A percentile compares a stretch with the other conserved stretches of the same genome.
Conservation (phyloP, 352 stramenopile species). For the Pythium biforme region DNA sequence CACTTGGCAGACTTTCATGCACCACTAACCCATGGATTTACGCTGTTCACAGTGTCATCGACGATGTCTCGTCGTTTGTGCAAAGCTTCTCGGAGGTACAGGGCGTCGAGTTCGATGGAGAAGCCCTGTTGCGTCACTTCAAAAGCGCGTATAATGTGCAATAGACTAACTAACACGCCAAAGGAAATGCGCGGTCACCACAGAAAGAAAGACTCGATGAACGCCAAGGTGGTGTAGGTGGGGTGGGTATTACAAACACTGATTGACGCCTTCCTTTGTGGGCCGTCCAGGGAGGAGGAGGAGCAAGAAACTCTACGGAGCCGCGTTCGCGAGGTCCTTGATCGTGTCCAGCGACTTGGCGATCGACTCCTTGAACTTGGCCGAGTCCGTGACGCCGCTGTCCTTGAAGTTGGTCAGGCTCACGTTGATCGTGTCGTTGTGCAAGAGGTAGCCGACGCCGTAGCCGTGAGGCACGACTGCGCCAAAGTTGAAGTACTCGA, state of each 20-base stretch:
- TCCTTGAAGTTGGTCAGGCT: conserved; percentile 88
- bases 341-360: conserved; percentile 74
- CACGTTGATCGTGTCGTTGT: conserved; percentile 81
- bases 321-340: conserved; percentile 60
- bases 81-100: conserved; percentile 71
- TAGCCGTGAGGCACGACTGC: conserved; percentile 87
- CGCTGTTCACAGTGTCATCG: conserved; percentile 67
- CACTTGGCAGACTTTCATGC: neutral
- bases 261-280: neutral
- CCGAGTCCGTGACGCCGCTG: conserved; percentile 59
- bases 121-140: conserved; percentile 61
- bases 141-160: conserved; percentile 46
- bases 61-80: conserved; percentile 74
- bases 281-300: neutral
- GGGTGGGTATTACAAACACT: neutral
- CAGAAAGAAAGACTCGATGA: neutral
- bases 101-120: conserved; percentile 65
- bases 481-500: conserved; percentile 90
- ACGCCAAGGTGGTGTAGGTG: no score
- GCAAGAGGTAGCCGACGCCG: conserved; percentile 88
- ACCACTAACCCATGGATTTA: no score
- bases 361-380: conserved; percentile 69
- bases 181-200: neutral
- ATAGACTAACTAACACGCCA: conserved; percentile 5
- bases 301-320: conserved; percentile 34